Evolutionary conservation across 345 rosid genomes (phyloP), one percentile per base, ranked within the genome.

Genomic region (Pseudoturritis turrita): DNA sequence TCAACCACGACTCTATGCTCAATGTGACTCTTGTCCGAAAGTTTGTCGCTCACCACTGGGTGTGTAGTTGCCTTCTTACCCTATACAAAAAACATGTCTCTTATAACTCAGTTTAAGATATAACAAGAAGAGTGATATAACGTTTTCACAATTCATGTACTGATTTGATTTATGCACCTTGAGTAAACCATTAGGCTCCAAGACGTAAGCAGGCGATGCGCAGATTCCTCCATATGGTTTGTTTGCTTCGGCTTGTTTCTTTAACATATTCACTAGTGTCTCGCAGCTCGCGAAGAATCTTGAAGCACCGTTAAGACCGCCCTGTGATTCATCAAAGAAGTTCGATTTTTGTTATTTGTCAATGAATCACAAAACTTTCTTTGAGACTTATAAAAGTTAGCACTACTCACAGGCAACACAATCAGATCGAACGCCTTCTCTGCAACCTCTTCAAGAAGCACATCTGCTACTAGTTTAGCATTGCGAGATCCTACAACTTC

Each of bases 41-140:
- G 81, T 83, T 89, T 89, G 78, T 72, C 35, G 70, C 97, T 87
- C 86, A 87, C 21, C 18, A 47, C 59, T 11, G 97, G 99, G 79
- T 83, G 90, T 2, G 96, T 91, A 39, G 96, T 95, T 25, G 96
- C 96, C 75, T 91, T 95, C 79, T 95, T 95, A 63, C 96, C 97
- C 99, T 91, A 72, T n/a, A 65, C 55, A 15, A 62, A n/a, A 29
- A 62, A 45, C 56, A 75, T 33, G 10, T 59, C 36, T 10, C 64
- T 21, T 37, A 15, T 35, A 33, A 15, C 59, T 53, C 62, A 75
- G 43, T 67, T 51, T 59, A 1, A 11, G 0, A 7, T 49, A 66
- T 10, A 58, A 40, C 53, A 65, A 43, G 7, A 31, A 41, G 6
- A 28, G 0, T 9, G 11, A 7, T 36, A 51, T 37, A 65, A 51